Base-by-base conservation (phyloP, 495 filamentous ascomycete genomes). In the Terfezia boudieri region DNA sequence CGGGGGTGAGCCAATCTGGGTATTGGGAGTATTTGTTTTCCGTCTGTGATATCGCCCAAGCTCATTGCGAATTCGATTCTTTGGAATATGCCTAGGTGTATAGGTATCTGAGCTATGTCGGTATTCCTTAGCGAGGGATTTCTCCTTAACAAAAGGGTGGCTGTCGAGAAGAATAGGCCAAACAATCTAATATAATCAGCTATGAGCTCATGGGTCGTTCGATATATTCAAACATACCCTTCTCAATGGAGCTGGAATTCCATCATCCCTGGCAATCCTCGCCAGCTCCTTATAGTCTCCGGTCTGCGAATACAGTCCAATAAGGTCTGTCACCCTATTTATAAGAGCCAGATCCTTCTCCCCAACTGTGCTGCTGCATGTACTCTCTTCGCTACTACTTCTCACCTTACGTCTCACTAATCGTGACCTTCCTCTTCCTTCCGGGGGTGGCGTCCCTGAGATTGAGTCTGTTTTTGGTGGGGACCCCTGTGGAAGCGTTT, bases 71-170 rank as follows among this genome's bases (percentile, higher is more conserved):
- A 60, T 60, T 43, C 58, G 58, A 26, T 60, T 60, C 9, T 55
- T 53, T 17, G 58, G 58, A 16, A 60, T 51, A 37, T 60, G 56
- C 56, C 58, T 57, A 22, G 53, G 38, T 32, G 55, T 57, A 8
- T 60, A 53, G 11, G 26, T 56, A 51, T 56, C 58, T 8, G 53
- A 26, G n/a, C 58, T 48, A 23, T 60, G 56, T 17, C 55, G 55
- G 20, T 59, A 60, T 37, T 60, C 58, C 20, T 54, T 60, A n/a
- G 58, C 58, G 48, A 60, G 58, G 55, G 58, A 57, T 41, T 60
- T 60, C 53, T 60, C 54, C 38, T 59, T 52, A 17, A 60, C 57
- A 37, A 50, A 60, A 16, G 58, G 58, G 43, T 60, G 58, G 50
- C 60, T 59, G 36, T 56, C 37, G 36, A 60, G 58, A 35, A 60